Evolutionary conservation across 305 asterid species (phyloP), one percentile per base, ranked within the genome.

Genomic region (Solanum hybrid): DNA sequence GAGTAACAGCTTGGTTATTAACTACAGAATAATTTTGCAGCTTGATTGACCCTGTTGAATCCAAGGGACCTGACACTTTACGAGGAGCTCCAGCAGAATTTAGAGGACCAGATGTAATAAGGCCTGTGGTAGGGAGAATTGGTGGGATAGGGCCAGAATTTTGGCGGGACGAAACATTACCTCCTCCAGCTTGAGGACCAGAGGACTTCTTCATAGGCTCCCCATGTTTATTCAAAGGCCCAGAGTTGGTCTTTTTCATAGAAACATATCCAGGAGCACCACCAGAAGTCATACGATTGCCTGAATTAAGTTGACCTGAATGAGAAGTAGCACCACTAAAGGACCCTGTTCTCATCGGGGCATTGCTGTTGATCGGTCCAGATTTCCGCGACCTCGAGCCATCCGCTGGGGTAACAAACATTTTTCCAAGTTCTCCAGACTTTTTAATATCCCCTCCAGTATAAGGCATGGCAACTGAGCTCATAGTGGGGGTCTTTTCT

Each of bases 401-500:
- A 60, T 60, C 90, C 27, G 95, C 82, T 12, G 95, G 95, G 88
- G 93, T 93, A 88, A 94, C 97, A 80, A 95, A 95, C 98, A 95
- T 95, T 91, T 95, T 95, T 26, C 98, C 98, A 3, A 95, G 95
- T 37, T 95, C 98, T 34, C 98, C 98, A 2, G 98, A 95, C 90
- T 90, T 95, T 88, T 93, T 95, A 75, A 95, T 94, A 86, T 95
- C 98, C 17, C 98, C 98, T 5, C 98, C 98, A 22, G 98, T 95
- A 80, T 96, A 96, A 36, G 98, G 98, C 95, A 94, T 92, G 85
- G 97, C 95, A 45, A 92, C 96, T 10, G 98, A 94, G 91, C 95
- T 92, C 95, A 95, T 94, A 13, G 96, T 92, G 26, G 96, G 98
- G 64, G 95, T 64, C 78, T 92, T 94, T 80, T 95, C 97, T 90